Percentiles rank a stretch among this genome's conserved stretches.
Conservation (phyloP, 2,329 filamentous ascomycete genomes). For the Ophiostoma quercus region DNA sequence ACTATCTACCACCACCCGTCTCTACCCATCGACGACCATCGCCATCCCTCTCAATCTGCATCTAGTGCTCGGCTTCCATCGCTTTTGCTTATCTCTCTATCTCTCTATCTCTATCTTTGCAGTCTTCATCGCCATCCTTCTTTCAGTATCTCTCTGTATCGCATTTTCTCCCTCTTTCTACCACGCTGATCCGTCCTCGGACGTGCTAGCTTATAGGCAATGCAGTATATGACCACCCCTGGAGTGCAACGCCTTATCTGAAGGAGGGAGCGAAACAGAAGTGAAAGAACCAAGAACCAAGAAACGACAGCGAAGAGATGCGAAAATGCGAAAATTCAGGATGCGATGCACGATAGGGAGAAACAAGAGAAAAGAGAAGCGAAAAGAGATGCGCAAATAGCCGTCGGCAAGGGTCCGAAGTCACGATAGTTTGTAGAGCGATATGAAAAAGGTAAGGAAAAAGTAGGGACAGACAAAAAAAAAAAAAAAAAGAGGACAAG, state of each 20-base stretch:
- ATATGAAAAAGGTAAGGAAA: too few species aligned
- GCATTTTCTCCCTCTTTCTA: constrained; percentile 14
- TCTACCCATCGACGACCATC: background rate
- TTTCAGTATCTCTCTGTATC: too few species aligned
- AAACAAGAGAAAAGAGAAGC: background rate
- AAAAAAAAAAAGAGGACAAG: background rate
- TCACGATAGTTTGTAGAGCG: background rate
- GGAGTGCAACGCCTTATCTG: background rate
- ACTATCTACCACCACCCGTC: background rate
- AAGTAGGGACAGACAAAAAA: constrained; percentile 12
- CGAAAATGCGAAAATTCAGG: background rate
- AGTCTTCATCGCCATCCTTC: background rate
- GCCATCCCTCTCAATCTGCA: background rate
- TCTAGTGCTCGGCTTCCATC: background rate
- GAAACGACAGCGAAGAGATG: background rate
- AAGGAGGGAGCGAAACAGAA: background rate
- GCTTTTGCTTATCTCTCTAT: background rate
- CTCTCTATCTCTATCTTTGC: background rate
- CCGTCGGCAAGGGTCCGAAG: background rate
- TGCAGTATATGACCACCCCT: constrained; percentile 11
- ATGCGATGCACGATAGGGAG: too few species aligned
- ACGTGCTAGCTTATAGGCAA: constrained; percentile 1
- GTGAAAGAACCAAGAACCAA: background rate
- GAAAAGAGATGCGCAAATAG: background rate
- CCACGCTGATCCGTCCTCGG: constrained; percentile 11